Evolutionary conservation across 2,329 filamentous ascomycete species (phyloP).

Genomic region (Xylariaceae sp.): DNA sequence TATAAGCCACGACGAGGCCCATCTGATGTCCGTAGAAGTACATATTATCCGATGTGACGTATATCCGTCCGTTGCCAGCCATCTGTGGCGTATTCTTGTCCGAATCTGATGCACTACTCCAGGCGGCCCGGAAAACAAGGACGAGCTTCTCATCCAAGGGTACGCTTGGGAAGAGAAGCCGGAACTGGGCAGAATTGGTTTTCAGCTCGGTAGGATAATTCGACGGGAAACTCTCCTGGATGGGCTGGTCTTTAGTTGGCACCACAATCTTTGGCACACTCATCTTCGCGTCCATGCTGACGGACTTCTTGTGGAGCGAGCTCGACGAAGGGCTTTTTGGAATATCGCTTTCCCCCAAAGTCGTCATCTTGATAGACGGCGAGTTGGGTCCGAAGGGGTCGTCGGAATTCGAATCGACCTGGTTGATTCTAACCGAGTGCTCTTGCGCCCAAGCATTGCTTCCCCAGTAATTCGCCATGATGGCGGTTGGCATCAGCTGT

Average conservation of each 20-base stretch:
- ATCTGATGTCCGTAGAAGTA: slow-evolving; percentile 97
- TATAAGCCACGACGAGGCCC: slow-evolving; percentile 80
- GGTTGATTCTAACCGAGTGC: slow-evolving; percentile 21
- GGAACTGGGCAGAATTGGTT: slow-evolving; percentile 88
- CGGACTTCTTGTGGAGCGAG: slow-evolving; percentile 38
- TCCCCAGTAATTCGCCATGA: slow-evolving; percentile 93
- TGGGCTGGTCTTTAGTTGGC: slow-evolving; percentile 28
- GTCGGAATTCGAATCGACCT: slow-evolving; percentile 24
- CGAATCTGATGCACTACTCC: slow-evolving; percentile 52
- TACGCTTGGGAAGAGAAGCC: slow-evolving; percentile 80
- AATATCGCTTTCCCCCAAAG: slow-evolving; percentile 24
- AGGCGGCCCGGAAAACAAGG: slow-evolving; percentile 87
- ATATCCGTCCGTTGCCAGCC: slow-evolving; percentile 66
- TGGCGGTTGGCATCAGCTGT: slow-evolving; percentile 73
- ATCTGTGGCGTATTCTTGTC: slow-evolving; percentile 48
- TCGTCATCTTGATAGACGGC: slow-evolving; percentile 30
- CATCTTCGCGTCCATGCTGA: slow-evolving; percentile 37
- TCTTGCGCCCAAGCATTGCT: slow-evolving; percentile 65
- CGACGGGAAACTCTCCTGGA: slow-evolving; percentile 56
- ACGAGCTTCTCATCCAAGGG: slow-evolving; percentile 75
- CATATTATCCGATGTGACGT: slow-evolving; percentile 78
- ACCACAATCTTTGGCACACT: slow-evolving; percentile 23
- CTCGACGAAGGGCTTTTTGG: slow-evolving; percentile 22
- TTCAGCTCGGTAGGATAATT: slow-evolving; percentile 78
- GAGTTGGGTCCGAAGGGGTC: slow-evolving; percentile 35